These are phyloP conservation scores for Aspergillus ruber DNA, from an alignment of 2,329 filamentous ascomycete genomes.

Conservation along the genomic window DNA sequence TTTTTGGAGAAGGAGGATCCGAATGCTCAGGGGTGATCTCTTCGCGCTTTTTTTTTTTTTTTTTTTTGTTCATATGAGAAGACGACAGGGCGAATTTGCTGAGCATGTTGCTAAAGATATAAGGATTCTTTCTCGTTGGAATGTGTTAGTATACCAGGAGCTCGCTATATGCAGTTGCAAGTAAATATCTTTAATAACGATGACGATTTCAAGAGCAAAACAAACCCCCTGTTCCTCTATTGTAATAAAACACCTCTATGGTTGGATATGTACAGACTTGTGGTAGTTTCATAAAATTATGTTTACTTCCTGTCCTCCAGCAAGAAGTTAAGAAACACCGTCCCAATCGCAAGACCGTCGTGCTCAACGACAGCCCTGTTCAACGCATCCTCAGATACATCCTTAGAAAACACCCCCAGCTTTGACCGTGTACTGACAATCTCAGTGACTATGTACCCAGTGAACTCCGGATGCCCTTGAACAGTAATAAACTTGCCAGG, in stretches of 20 bases:
- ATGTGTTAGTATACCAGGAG: not conserved
- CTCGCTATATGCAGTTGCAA: not conserved
- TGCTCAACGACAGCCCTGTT: conserved; percentile 60
- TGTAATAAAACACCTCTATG: not conserved
- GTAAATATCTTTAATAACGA: too few relatives aligned
- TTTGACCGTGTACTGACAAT: conserved; percentile 59
- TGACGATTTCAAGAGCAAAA: not conserved
- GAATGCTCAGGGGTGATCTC: conserved; percentile 16
- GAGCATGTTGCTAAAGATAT: too few relatives aligned
- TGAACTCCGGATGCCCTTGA: conserved; percentile 85
- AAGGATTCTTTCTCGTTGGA: not conserved
- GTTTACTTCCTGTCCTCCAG: conserved; percentile 40
- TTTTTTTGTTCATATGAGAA: not conserved
- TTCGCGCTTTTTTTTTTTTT: too few relatives aligned
- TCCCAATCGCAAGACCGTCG: conserved; percentile 70
- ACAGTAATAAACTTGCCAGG: conserved; percentile 63
- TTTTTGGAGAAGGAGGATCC: conserved; percentile 73
- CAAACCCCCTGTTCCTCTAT: not conserved
- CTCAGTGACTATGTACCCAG: conserved; percentile 61
- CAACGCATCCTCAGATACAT: conserved; percentile 63
- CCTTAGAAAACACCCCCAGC: conserved; percentile 63
- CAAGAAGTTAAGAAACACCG: conserved; percentile 71
- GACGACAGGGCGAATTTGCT: too few relatives aligned
- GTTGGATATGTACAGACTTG: too few relatives aligned
- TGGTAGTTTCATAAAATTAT: not conserved